Conservation (phyloP, 2,329 filamentous ascomycete genomes). For the Xylaria sp. region DNA sequence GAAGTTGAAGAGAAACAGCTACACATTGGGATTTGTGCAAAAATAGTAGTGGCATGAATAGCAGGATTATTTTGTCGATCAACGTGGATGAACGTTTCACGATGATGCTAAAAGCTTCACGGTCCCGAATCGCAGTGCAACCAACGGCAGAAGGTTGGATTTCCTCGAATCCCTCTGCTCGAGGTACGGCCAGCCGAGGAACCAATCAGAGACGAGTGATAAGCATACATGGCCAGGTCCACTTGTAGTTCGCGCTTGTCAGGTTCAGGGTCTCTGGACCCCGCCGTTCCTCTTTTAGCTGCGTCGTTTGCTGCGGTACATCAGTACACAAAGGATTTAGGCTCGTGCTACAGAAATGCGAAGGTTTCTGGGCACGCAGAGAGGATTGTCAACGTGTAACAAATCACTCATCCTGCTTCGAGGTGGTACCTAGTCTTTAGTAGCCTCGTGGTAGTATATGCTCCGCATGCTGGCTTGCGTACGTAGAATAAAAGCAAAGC, state of each 20-base stretch:
- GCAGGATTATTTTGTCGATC: no score
- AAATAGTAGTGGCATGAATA: no score
- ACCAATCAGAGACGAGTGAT: constrained; percentile 34
- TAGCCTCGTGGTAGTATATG: background rate
- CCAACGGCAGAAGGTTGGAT: background rate
- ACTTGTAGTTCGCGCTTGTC: constrained; percentile 21
- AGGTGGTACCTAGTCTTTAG: background rate
- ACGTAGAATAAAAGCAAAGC: no score
- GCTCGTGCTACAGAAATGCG: background rate
- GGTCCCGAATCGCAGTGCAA: constrained; percentile 7
- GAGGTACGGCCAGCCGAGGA: background rate
- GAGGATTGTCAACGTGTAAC: background rate
- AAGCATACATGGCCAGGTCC: constrained; percentile 15
- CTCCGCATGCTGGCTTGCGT: background rate
- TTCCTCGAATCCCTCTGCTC: constrained; percentile 1
- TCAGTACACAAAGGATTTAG: background rate
- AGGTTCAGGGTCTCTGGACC: constrained; percentile 22
- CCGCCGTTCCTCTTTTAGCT: background rate
- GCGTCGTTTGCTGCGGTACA: background rate
- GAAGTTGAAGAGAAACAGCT: no score
- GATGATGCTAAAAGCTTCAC: background rate
- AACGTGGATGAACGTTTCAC: background rate
- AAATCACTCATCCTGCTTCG: background rate
- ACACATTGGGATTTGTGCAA: no score
- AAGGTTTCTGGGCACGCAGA: background rate